phyloP scores from a whole-genome alignment of 1,284 basidiomycete species.

The Exobasidium rhododendri region DNA sequence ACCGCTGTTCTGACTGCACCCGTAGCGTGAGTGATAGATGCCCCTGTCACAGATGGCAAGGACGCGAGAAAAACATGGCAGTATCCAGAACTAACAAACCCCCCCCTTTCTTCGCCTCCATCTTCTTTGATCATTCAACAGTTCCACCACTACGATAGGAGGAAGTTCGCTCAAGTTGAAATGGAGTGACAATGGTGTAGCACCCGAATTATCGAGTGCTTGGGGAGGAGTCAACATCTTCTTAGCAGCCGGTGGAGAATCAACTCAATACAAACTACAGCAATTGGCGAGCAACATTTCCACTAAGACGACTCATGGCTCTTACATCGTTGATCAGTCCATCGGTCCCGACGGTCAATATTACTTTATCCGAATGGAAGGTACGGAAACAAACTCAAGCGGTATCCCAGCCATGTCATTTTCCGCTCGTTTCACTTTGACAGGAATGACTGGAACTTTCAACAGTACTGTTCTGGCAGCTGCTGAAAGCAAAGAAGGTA shows the following conservation, averaged over 20 bases:
- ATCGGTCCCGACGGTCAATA: constrained; percentile 36
- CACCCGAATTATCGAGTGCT: constrained; percentile 22
- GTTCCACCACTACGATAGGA: constrained; percentile 33
- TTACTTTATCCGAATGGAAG: constrained; percentile 50
- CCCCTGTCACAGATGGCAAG: constrained; percentile 90
- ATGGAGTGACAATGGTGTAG: constrained; percentile 43
- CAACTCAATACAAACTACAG: constrained; percentile 47
- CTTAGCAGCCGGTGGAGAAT: constrained; percentile 39
- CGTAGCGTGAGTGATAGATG: constrained; percentile 79
- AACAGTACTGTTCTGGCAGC: constrained; percentile 35
- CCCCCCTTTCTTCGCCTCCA: neutral
- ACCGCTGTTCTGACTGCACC: constrained; percentile 60
- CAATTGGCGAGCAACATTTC: constrained; percentile 29
- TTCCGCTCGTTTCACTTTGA: constrained; percentile 42
- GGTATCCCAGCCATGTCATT: constrained; percentile 37
- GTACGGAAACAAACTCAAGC: constrained; percentile 29
- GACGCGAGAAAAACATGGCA: no score
- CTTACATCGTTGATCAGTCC: constrained; percentile 27
- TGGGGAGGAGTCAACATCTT: constrained; percentile 46
- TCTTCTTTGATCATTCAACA: neutral
- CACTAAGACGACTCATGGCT: constrained; percentile 15
- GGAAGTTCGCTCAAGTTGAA: constrained; percentile 28
- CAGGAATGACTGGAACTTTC: constrained; percentile 36
- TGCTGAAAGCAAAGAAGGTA: constrained; percentile 8
- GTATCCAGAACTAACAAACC: constrained; percentile 66